Percentiles rank a stretch among this genome's conserved stretches.
phyloP scores from a whole-genome alignment of 2,329 filamentous ascomycete species.

The Penicillium nordicum region DNA sequence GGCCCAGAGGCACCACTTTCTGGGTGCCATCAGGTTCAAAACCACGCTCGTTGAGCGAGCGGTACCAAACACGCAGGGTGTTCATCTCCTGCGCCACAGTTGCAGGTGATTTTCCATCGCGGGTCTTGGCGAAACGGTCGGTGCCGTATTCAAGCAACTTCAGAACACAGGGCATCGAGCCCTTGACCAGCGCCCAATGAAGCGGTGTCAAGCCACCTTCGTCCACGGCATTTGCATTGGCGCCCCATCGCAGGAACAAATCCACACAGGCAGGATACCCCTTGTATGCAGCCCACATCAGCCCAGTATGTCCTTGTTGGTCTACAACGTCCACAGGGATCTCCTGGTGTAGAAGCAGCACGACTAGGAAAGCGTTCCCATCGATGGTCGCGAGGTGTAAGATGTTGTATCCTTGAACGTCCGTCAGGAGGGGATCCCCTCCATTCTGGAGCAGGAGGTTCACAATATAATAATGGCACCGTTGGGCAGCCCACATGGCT shows the following conservation, averaged over 20 bases:
- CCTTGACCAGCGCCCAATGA: constrained; percentile 95
- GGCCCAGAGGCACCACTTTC: constrained; percentile 66
- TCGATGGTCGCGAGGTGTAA: constrained; percentile 96
- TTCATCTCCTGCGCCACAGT: constrained; percentile 88
- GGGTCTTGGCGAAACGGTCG: constrained; percentile 85
- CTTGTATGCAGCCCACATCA: constrained; percentile 99
- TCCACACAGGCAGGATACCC: constrained; percentile 91
- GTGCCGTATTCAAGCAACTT: constrained; percentile 95
- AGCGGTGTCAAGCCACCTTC: constrained; percentile 91
- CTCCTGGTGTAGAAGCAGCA: constrained; percentile 88
- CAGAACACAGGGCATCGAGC: constrained; percentile 80
- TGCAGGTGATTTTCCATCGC: constrained; percentile 84
- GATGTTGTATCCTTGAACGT: constrained; percentile 96
- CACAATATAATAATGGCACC: constrained; percentile 94
- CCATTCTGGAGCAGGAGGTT: constrained; percentile 87
- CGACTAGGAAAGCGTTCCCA: constrained; percentile 85
- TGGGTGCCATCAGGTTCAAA: constrained; percentile 76
- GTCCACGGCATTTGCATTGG: constrained; percentile 84
- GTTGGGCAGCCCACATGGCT: constrained; percentile 93
- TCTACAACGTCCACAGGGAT: constrained; percentile 91
- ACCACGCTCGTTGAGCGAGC: constrained; percentile 77
- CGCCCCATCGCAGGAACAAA: constrained; percentile 88
- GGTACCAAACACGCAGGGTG: constrained; percentile 74
- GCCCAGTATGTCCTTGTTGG: constrained; percentile 81
- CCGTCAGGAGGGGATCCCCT: constrained; percentile 86